Percentiles rank a stretch among this genome's conserved stretches.
phyloP scores from a whole-genome alignment of 2,329 filamentous ascomycete species.

The Exophiala xenobiotica region DNA sequence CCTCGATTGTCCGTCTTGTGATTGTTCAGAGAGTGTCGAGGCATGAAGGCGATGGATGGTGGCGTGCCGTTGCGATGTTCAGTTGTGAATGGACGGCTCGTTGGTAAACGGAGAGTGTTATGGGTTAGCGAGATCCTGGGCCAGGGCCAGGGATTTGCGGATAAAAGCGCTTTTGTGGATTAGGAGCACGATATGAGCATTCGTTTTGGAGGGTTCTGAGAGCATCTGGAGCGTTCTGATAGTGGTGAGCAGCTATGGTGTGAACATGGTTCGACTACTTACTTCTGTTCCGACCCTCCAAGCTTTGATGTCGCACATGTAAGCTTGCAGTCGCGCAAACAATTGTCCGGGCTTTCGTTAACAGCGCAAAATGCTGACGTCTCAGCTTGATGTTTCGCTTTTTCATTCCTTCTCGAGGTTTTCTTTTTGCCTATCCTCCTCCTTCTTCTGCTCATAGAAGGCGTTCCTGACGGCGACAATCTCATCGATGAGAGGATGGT shows the following conservation, averaged over 20 bases:
- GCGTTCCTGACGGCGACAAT: slow-evolving; percentile 39
- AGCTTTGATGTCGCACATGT: not conserved
- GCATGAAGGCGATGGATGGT: no score
- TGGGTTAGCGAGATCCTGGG: no score
- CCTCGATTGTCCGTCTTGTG: no score
- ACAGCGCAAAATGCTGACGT: no score
- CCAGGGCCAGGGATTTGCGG: no score
- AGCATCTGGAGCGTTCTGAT: not conserved
- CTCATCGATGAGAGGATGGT: slow-evolving; percentile 38
- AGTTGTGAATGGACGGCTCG: no score
- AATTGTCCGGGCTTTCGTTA: no score
- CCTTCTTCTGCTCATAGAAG: slow-evolving; percentile 24
- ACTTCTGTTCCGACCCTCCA: not conserved
- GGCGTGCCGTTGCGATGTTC: no score
- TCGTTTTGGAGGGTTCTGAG: not conserved
- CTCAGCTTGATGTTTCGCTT: no score
- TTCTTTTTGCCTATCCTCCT: not conserved
- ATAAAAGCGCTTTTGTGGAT: no score
- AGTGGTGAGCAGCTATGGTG: not conserved
- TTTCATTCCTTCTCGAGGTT: not conserved
- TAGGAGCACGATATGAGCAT: not conserved
- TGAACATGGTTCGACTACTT: not conserved
- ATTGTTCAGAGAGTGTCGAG: no score
- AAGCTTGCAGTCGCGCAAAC: not conserved
- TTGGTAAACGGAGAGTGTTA: no score